Percentiles rank a stretch among this genome's conserved stretches.
These are phyloP conservation scores for Alternaria arbusti DNA, from an alignment of 2,329 filamentous ascomycete genomes.

Conservation along the genomic window DNA sequence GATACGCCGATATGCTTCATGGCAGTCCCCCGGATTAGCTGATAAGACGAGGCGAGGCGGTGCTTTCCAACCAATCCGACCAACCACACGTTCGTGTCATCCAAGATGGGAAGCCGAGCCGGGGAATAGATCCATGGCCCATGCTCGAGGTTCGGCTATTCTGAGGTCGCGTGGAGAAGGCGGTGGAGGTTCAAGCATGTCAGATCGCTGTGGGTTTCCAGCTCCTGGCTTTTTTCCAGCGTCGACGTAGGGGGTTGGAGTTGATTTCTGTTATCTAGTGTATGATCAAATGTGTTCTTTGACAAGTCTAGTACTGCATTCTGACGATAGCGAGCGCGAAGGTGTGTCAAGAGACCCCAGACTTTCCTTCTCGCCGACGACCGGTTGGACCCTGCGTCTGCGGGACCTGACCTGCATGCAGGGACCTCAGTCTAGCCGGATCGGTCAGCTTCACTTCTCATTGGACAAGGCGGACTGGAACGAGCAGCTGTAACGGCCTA, in stretches of 20 bases:
- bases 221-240: fast-evolving
- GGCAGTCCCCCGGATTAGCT: background rate
- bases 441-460: background rate
- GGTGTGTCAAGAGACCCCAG: constrained; percentile 1
- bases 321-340: background rate
- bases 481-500: background rate
- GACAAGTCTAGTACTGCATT: too few species aligned
- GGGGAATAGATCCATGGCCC: background rate
- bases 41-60: background rate
- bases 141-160: background rate
- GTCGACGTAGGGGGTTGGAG: fast-evolving
- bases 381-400: constrained; percentile 8
- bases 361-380: constrained; percentile 3
- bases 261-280: fast-evolving
- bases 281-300: too few species aligned
- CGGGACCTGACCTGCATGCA: constrained; percentile 4
- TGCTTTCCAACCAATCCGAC: background rate
- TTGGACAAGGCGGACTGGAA: background rate
- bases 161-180: background rate
- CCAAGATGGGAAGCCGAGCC: background rate
- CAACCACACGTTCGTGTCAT: background rate
- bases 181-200: background rate
- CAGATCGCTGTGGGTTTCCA: background rate
- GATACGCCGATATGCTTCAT: background rate
- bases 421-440: background rate